Evolutionary conservation across 352 stramenopile species (phyloP), one percentile per base, ranked within the genome.

Genomic region (Globisporangium nagaii): DNA sequence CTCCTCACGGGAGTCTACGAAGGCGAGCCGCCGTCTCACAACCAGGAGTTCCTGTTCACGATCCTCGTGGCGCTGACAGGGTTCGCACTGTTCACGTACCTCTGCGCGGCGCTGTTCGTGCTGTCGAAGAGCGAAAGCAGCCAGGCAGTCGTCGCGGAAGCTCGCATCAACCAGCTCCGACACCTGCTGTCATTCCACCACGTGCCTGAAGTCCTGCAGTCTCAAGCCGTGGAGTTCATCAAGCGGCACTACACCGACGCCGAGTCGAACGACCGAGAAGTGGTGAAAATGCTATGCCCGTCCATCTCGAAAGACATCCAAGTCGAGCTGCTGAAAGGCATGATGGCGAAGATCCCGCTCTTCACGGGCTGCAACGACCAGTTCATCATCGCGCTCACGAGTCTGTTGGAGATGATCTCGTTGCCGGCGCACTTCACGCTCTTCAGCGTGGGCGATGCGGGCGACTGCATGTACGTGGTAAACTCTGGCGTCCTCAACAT

Each of bases 91-190:
- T 86, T 88, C 55, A 84, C 71, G 11, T 79, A 75, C 30, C 61
- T 88, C 20, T 86, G 77, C 19, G 73, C 63, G 2, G 84, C 68
- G 13, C 72, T 88, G 28, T 88, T 88, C 46, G 77, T 88, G 40
- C 62, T 88, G 28, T 86, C 77, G 20, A 84, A 83, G 51, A 83
- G 77, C 31, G 74, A 88, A 41, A 70, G 60, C 49, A 68, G 65
- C 0, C 71, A 79, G n/a, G 46, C 31, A 0, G 72, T 84, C 44
- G 56, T 60, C 13, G 63, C 69, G 0, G 70, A 88, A 31, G 75
- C 77, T 0, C 51, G 71, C 3, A 81, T 86, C 31, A 79, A 76
- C 27, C 77, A 88, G 42, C 59, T 88, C 19, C 74, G 76, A 40
- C 75, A 84, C 24, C 58, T 88, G 2, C 50, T 88, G 24, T 56